Percentiles rank a stretch among this genome's conserved stretches.
phyloP scores from a whole-genome alignment of 768 basidiomycete species.

The Agaricus sinodeliciosus region DNA sequence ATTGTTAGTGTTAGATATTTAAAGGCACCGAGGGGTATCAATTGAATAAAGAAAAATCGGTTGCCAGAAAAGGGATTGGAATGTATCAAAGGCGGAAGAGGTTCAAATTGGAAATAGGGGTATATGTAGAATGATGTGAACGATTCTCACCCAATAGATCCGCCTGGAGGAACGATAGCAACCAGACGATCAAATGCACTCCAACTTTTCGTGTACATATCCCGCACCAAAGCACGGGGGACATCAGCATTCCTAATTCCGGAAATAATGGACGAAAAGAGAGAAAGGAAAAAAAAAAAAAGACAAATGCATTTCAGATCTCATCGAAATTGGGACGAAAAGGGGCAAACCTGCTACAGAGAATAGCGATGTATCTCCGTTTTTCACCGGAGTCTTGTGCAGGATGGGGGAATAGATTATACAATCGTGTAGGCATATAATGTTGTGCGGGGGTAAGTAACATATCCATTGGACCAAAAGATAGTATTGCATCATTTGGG shows the following conservation, averaged over 20 bases:
- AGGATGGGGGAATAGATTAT: slow-evolving; percentile 73
- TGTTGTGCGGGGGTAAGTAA: slow-evolving; percentile 71
- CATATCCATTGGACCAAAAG: slow-evolving; percentile 77
- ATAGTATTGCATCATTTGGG: slow-evolving; percentile 66
- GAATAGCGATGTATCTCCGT: slow-evolving; percentile 63
- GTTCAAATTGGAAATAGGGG: not conserved
- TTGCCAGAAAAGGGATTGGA: not conserved
- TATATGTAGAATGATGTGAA: slow-evolving; percentile 7
- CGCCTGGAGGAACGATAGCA: slow-evolving; percentile 85
- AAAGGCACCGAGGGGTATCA: too few relatives aligned
- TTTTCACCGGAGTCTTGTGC: slow-evolving; percentile 73
- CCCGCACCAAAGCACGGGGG: slow-evolving; percentile 75
- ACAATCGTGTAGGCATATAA: slow-evolving; percentile 69
- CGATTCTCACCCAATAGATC: slow-evolving; percentile 68
- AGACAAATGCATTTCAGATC: slow-evolving; percentile 2
- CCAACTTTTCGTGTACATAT: slow-evolving; percentile 93
- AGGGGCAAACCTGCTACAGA: slow-evolving; percentile 53
- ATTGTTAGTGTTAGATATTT: not conserved
- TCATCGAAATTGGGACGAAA: not conserved
- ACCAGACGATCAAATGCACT: slow-evolving; percentile 86
- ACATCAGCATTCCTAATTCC: slow-evolving; percentile 72
- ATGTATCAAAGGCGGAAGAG: not conserved
- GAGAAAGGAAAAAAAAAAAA: not conserved
- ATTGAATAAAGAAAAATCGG: not conserved
- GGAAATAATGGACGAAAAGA: not conserved